A percentile compares a stretch with the other conserved stretches of the same genome.
phyloP scores from a whole-genome alignment of 805 yeast species.

The Clavispora vitiphila region DNA sequence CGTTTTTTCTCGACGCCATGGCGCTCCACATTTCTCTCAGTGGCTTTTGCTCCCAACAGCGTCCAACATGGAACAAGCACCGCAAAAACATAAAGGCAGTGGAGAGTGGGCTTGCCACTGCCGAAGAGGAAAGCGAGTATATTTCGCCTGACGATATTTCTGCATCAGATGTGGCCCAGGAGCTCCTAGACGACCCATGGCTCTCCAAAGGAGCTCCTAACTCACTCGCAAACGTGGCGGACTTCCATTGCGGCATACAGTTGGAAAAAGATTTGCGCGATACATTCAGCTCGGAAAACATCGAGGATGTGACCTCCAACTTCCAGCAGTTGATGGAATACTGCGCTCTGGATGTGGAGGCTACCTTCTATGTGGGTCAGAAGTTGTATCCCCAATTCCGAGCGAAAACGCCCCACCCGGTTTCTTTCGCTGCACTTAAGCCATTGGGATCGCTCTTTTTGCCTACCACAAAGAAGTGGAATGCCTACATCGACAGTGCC shows the following conservation, averaged over 20 bases:
- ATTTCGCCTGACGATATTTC: constrained; percentile 12
- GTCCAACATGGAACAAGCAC: constrained; percentile 70
- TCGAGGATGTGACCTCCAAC: constrained; percentile 47
- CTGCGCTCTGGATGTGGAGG: constrained; percentile 80
- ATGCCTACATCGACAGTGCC: constrained; percentile 59
- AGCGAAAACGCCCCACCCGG: constrained; percentile 82
- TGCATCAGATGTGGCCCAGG: constrained; percentile 22
- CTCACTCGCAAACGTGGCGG: constrained; percentile 73
- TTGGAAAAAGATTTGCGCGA: constrained; percentile 69
- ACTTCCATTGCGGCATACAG: constrained; percentile 65
- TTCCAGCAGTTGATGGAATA: constrained; percentile 64
- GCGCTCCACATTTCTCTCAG: constrained; percentile 84
- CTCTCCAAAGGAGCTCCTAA: constrained; percentile 68
- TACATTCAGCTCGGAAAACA: constrained; percentile 51
- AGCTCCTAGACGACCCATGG: constrained; percentile 75
- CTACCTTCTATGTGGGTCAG: constrained; percentile 65
- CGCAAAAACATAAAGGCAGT: constrained; percentile 32
- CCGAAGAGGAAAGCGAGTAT: constrained; percentile 11
- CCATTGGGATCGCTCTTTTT: constrained; percentile 68
- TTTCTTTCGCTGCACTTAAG: constrained; percentile 81
- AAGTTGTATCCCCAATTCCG: constrained; percentile 67
- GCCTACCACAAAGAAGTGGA: constrained; percentile 77
- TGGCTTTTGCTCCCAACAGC: constrained; percentile 90
- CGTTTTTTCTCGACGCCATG: constrained; percentile 87
- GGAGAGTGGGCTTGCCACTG: constrained; percentile 12